These are phyloP conservation scores for Didymella keratinophila DNA, from an alignment of 2,329 filamentous ascomycete species.

Conservation along the genomic window DNA sequence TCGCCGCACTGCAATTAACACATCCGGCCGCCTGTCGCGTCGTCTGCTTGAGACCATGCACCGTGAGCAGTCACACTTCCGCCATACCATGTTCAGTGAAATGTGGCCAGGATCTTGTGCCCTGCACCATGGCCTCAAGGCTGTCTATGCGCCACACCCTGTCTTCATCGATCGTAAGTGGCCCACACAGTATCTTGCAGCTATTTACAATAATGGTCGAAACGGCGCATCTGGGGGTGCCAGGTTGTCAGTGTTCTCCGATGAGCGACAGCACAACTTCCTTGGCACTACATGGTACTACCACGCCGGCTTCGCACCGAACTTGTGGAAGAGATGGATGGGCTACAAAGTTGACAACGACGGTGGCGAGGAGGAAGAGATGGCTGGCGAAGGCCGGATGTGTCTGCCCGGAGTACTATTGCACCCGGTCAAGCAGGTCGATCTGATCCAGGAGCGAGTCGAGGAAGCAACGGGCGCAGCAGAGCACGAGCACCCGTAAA, in stretches of 20 bases:
- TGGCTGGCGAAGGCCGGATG: conserved; percentile 57
- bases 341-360: conserved; percentile 62
- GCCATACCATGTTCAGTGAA: conserved; percentile 78
- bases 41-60: conserved; percentile 76
- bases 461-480: conserved; percentile 16
- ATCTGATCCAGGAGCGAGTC: conserved; percentile 55
- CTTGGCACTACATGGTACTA: conserved; percentile 63
- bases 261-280: conserved; percentile 63
- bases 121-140: conserved; percentile 79
- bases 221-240: conserved; percentile 60
- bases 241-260: conserved; percentile 58
- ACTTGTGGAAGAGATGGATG: conserved; percentile 65
- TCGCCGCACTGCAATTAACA: conserved; percentile 75
- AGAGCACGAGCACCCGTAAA: conserved; percentile 12
- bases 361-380: conserved; percentile 56
- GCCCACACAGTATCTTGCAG: conserved; percentile 62
- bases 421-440: conserved; percentile 61
- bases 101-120: conserved; percentile 79
- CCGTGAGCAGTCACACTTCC: conserved; percentile 72
- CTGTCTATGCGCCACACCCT: conserved; percentile 69
- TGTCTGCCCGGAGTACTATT: conserved; percentile 58
- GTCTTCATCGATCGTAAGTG: conserved; percentile 65
- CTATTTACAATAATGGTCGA: conserved; percentile 64
- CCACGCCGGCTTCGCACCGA: conserved; percentile 60
- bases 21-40: conserved; percentile 71